phyloP scores from a whole-genome alignment of 176 grass and related monocot genomes.

The Rhynchospora breviuscula region DNA sequence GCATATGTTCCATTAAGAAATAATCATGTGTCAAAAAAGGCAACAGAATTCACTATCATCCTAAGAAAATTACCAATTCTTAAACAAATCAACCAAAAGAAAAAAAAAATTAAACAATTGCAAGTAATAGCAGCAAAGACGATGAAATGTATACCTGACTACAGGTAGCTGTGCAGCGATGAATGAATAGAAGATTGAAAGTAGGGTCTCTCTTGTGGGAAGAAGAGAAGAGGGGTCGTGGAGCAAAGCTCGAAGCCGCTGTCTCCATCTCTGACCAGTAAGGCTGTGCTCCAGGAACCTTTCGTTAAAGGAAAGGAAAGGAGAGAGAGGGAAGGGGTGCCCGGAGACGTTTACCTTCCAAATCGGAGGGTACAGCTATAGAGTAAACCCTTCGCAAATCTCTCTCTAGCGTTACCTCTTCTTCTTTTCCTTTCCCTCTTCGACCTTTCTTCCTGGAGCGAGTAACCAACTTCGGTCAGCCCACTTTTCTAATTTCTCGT shows the following conservation, averaged over 20 bases:
- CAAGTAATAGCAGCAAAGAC: background rate
- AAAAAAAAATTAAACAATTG: background rate
- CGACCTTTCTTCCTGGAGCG: no score
- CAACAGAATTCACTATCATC: background rate
- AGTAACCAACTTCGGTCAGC: no score
- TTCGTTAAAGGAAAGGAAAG: no score
- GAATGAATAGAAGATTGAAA: background rate
- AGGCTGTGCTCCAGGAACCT: no score
- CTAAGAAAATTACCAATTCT: background rate
- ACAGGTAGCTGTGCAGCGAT: background rate
- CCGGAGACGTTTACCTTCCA: no score
- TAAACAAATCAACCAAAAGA: background rate
- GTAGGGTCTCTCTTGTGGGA: constrained; percentile 1
- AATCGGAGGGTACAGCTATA: no score
- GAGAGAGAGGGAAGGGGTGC: no score
- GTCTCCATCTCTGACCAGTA: constrained; percentile 20
- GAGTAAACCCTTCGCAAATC: no score
- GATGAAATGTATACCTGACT: constrained; percentile 19
- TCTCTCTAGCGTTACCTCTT: no score
- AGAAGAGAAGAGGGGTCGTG: constrained; percentile 29
- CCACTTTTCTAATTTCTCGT: no score
- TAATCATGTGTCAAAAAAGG: background rate
- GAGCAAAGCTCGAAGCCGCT: constrained; percentile 25
- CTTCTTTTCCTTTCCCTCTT: no score
- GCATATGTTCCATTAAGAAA: background rate